A percentile compares a stretch with the other conserved stretches of the same genome.
Evolutionary conservation across 805 yeast species (phyloP).

Genomic region (Yarrowia divulgata): DNA sequence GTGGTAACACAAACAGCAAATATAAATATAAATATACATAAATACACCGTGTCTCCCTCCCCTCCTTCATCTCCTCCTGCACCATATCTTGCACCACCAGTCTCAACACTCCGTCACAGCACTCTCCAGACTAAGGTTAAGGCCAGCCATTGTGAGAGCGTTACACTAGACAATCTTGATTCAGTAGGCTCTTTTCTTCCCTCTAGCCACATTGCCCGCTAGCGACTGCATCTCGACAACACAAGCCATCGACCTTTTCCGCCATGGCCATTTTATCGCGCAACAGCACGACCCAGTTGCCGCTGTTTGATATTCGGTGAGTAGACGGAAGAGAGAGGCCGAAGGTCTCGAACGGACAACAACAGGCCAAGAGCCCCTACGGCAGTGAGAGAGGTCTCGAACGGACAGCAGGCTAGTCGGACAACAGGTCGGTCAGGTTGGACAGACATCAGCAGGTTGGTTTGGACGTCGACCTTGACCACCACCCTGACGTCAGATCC

Average conservation of each 20-base stretch:
- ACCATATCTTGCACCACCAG: not conserved
- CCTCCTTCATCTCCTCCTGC: not conserved
- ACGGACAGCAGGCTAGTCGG: not conserved
- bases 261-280: slow-evolving; percentile 30
- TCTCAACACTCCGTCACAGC: no score
- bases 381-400: no score
- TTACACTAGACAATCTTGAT: slow-evolving; percentile 6
- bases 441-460: no score
- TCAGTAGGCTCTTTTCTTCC: slow-evolving; percentile 1
- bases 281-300: slow-evolving; percentile 36
- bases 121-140: slow-evolving; percentile 2
- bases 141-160: slow-evolving; percentile 18
- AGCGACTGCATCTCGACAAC: not conserved
- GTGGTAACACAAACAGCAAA: not conserved
- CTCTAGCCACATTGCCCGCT: not conserved
- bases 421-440: no score
- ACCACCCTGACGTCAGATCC: no score
- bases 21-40: no score
- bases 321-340: not conserved
- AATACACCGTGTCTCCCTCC: no score
- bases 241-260: not conserved
- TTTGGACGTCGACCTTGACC: no score
- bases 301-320: slow-evolving; percentile 40
- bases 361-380: no score
- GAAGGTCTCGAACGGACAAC: no score